A percentile compares a stretch with the other conserved stretches of the same genome.
Evolutionary conservation across 1,284 basidiomycete genomes (phyloP).

Genomic region (Austroboletus niveus): DNA sequence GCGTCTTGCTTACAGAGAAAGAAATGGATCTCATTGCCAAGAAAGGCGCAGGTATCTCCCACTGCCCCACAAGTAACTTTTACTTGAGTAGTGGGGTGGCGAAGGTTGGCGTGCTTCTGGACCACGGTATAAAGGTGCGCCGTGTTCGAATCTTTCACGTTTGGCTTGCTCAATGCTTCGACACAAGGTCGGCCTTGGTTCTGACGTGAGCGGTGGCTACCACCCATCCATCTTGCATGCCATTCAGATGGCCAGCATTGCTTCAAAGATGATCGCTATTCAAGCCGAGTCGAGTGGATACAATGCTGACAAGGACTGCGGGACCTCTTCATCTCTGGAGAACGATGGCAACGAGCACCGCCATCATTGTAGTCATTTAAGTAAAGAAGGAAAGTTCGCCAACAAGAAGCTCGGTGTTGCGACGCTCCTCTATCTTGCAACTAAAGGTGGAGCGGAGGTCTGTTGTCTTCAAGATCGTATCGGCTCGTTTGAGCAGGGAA

Average conservation of each 20-base stretch:
- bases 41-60: constrained; percentile 76
- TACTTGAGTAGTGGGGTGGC: constrained; percentile 86
- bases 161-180: constrained; percentile 4
- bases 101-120: constrained; percentile 75
- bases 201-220: constrained; percentile 91
- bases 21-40: constrained; percentile 76
- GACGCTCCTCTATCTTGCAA: constrained; percentile 87
- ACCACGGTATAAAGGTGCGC: constrained; percentile 80
- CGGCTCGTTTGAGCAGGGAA: constrained; percentile 81
- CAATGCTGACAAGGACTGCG: not conserved
- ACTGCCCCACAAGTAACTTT: constrained; percentile 94
- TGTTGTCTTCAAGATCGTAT: constrained; percentile 69
- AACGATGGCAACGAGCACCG: constrained; percentile 1
- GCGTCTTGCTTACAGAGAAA: constrained; percentile 71
- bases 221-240: constrained; percentile 81
- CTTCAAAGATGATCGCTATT: constrained; percentile 72
- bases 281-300: constrained; percentile 23
- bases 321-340: constrained; percentile 1
- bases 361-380: not conserved
- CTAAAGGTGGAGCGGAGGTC: constrained; percentile 86
- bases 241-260: constrained; percentile 80
- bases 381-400: constrained; percentile 42
- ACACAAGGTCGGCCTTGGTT: constrained; percentile 79
- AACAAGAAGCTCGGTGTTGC: constrained; percentile 69
- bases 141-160: not conserved